Evolutionary conservation across 2,329 filamentous ascomycete species (phyloP).

Genomic region (Aspergillus flavus): DNA sequence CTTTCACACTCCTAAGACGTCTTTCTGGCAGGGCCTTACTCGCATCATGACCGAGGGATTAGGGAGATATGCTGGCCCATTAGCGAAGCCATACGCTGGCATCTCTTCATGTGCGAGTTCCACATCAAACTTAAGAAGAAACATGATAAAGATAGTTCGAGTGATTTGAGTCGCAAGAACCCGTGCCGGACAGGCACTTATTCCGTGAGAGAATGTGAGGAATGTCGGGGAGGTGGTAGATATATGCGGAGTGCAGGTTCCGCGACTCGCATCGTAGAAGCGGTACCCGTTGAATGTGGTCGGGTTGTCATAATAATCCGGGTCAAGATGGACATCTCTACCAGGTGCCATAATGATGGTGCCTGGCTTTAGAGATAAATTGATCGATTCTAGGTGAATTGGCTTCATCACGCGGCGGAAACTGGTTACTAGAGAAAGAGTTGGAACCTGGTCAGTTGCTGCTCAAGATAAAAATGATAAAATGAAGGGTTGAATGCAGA

Average conservation of each 20-base stretch:
- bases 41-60: not conserved
- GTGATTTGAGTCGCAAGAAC: not conserved
- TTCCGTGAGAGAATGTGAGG: not conserved
- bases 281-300: not conserved
- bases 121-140: not conserved
- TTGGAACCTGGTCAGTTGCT: not conserved
- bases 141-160: not conserved
- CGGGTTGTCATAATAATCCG: not conserved
- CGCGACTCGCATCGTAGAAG: not conserved
- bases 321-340: not conserved
- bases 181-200: not conserved
- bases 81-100: not conserved
- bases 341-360: not conserved
- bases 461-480: no score
- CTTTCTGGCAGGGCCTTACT: not conserved
- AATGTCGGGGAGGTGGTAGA: not conserved
- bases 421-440: not conserved
- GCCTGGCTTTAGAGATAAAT: not conserved
- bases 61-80: not conserved
- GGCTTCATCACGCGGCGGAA: not conserved
- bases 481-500: not conserved
- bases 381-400: not conserved
- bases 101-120: not conserved
- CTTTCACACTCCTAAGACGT: not conserved
- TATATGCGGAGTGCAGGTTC: not conserved